phyloP scores from a whole-genome alignment of 495 filamentous ascomycete species.

The Schizothecium vesticola region DNA sequence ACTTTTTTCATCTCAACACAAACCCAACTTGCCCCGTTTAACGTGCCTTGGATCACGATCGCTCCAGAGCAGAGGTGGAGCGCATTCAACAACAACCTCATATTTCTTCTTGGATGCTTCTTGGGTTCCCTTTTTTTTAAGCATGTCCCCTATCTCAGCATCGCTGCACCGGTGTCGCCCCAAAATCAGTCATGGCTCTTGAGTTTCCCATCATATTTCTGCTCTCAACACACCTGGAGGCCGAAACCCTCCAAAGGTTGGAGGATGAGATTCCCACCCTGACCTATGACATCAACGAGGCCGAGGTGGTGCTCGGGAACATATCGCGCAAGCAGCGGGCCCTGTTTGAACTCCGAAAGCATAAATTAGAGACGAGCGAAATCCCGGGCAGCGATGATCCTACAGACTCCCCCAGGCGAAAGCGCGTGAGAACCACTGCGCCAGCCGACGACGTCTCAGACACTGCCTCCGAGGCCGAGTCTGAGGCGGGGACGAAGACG shows the following conservation, averaged over 20 bases:
- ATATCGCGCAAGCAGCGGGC: conserved; percentile 64
- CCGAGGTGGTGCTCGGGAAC: conserved; percentile 66
- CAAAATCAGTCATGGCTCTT: conserved; percentile 18
- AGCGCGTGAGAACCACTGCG: conserved; percentile 31
- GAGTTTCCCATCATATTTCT: conserved; percentile 67
- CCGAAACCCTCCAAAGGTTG: conserved; percentile 53
- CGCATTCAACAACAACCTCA: not conserved
- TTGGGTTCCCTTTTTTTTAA: not conserved
- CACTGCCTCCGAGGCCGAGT: conserved; percentile 28
- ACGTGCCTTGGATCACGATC: not conserved
- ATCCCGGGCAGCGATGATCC: conserved; percentile 26
- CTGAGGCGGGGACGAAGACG: conserved; percentile 5
- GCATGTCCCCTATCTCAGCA: not conserved
- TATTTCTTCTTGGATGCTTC: not conserved
- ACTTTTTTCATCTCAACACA: not conserved
- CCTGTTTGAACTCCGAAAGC: conserved; percentile 67
- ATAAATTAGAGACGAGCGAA: conserved; percentile 55
- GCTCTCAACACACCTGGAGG: conserved; percentile 61
- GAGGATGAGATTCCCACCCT: conserved; percentile 60
- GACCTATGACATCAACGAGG: conserved; percentile 69
- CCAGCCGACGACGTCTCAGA: conserved; percentile 17
- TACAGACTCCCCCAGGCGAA: conserved; percentile 21
- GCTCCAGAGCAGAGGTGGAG: not conserved
- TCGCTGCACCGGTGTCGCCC: not conserved
- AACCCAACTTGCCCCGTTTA: not conserved